Conservation (phyloP, 306 rosid genomes). For the Carpinus fangiana region DNA sequence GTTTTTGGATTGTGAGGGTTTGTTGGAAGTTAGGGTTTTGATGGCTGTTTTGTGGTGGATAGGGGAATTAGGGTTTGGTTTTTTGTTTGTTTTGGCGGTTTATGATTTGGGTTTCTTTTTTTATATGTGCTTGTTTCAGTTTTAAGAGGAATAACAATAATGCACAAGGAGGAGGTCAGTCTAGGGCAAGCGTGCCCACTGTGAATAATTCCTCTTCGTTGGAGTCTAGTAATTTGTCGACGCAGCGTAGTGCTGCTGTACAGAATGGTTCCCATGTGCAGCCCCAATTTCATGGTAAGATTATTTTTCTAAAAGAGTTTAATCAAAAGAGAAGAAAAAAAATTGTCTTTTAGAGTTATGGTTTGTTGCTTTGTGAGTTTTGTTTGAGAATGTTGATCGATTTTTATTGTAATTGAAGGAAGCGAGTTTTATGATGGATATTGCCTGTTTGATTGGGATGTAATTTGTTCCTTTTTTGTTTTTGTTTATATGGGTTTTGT, state of each 20-base stretch:
- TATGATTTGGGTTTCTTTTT: conserved; percentile 3
- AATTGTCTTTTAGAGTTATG: neutral
- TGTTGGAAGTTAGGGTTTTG: conserved; percentile 4
- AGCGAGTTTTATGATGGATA: neutral
- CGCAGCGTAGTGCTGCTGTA: conserved; percentile 35
- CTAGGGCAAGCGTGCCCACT: conserved; percentile 57
- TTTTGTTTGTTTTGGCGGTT: neutral
- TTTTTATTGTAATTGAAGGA: conserved; percentile 8
- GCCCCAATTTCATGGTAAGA: conserved; percentile 62
- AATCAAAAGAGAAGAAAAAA: neutral
- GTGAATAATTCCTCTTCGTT: conserved; percentile 44
- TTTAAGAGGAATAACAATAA: conserved; percentile 63
- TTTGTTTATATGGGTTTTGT: neutral
- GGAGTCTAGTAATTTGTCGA: conserved; percentile 51
- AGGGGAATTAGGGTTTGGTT: conserved; percentile 1
- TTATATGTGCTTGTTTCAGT: conserved; percentile 41
- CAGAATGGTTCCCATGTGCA: conserved; percentile 68
- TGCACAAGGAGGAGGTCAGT: conserved; percentile 95
- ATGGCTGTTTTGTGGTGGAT: neutral
- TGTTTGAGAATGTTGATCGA: conserved; percentile 25
- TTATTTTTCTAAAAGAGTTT: neutral
- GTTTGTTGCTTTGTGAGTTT: conserved; percentile 12
- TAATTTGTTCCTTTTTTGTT: conserved; percentile 7
- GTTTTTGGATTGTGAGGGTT: neutral
- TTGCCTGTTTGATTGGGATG: conserved; percentile 15